Conservation (phyloP, 1,284 basidiomycete genomes). For the Peniophora sp. region DNA sequence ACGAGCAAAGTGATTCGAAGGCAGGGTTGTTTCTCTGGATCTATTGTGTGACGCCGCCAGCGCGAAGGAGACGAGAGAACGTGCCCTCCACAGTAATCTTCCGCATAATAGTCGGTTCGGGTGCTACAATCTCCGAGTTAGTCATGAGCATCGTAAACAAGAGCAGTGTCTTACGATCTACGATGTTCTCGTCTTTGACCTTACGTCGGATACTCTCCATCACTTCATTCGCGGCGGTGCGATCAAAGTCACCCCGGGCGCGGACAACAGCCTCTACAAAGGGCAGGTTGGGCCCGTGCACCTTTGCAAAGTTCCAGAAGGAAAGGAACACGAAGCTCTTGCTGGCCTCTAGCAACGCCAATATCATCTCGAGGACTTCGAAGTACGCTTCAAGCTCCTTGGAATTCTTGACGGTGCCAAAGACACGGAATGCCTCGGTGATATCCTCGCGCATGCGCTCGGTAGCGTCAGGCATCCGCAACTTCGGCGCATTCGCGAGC, state of each 20-base stretch:
- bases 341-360: constrained; percentile 82
- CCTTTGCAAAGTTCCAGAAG: constrained; percentile 94
- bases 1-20: too few species aligned
- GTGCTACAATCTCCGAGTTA: constrained; percentile 33
- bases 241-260: constrained; percentile 86
- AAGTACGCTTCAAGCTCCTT: constrained; percentile 81
- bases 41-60: constrained; percentile 5
- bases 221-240: constrained; percentile 79
- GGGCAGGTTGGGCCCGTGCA: constrained; percentile 86
- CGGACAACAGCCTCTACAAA: constrained; percentile 91
- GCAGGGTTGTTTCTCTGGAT: too few species aligned
- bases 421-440: constrained; percentile 72
- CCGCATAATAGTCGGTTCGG: constrained; percentile 81
- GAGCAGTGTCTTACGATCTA: constrained; percentile 65
- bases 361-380: constrained; percentile 81
- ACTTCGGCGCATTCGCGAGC: constrained; percentile 78
- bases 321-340: constrained; percentile 93
- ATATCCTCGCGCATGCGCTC: constrained; percentile 83
- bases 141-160: constrained; percentile 10
- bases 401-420: constrained; percentile 70
- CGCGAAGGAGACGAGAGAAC: constrained; percentile 58
- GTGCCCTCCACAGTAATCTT: constrained; percentile 69
- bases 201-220: constrained; percentile 94
- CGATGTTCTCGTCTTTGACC: constrained; percentile 79
- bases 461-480: constrained; percentile 81